Percentiles rank a stretch among this genome's conserved stretches.
Conservation (phyloP, 106 monocot species). For the Narthecium ossifragum region DNA sequence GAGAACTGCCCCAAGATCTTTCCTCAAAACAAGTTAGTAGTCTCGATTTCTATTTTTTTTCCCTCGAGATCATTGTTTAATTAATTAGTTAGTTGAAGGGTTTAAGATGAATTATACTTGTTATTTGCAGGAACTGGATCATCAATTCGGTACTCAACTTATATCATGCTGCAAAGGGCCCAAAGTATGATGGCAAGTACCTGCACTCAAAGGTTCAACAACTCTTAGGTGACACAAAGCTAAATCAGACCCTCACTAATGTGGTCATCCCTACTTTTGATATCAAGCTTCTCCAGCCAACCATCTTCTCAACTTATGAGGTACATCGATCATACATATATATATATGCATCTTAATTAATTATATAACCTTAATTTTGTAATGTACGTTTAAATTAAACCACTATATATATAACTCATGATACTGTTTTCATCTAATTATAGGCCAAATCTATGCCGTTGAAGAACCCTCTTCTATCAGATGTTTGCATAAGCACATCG, state of each 20-base stretch:
- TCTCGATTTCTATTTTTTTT: not conserved
- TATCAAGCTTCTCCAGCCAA: constrained; percentile 8
- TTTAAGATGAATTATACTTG: not conserved
- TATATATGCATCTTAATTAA: no score
- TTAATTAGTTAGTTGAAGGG: not conserved
- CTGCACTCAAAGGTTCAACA: not conserved
- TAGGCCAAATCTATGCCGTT: not conserved
- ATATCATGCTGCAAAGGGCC: not conserved
- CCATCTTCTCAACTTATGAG: constrained; percentile 4
- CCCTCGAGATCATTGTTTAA: not conserved
- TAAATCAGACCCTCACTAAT: not conserved
- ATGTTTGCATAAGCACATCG: constrained; percentile 5
- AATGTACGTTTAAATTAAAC: no score
- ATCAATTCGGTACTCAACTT: not conserved
- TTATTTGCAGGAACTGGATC: not conserved
- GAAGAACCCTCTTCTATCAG: constrained; percentile 5
- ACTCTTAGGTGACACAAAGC: not conserved
- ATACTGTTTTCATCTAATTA: not conserved
- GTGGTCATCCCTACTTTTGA: constrained; percentile 5
- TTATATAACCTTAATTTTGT: not conserved
- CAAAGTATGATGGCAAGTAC: not conserved
- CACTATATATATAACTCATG: not conserved
- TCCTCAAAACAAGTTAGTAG: not conserved
- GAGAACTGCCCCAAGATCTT: constrained; percentile 4
- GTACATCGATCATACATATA: not conserved